A percentile compares a stretch with the other conserved stretches of the same genome.
phyloP scores from a whole-genome alignment of 805 yeast genomes.

The Hanseniaspora hatyaiensis region DNA sequence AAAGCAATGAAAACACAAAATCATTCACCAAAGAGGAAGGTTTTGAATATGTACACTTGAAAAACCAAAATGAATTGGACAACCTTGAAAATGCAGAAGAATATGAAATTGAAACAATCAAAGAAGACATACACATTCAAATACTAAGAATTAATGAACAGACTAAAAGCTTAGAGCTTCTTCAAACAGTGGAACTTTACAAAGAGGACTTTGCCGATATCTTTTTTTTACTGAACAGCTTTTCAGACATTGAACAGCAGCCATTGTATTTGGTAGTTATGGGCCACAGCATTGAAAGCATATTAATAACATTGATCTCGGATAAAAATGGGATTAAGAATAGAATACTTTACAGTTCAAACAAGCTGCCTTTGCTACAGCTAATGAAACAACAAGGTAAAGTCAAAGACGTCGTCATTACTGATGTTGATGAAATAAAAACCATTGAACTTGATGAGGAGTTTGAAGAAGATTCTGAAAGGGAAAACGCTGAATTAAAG shows the following conservation, averaged over 20 bases:
- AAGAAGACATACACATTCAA: constrained; percentile 11
- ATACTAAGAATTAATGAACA: constrained; percentile 29
- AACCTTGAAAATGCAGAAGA: constrained; percentile 5
- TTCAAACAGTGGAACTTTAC: constrained; percentile 27
- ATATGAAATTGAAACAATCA: background rate
- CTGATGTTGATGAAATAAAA: constrained; percentile 28
- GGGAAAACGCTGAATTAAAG: constrained; percentile 24
- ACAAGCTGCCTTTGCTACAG: constrained; percentile 63
- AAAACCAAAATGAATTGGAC: constrained; percentile 1
- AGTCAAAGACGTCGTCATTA: constrained; percentile 28
- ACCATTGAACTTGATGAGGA: constrained; percentile 6
- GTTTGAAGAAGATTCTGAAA: constrained; percentile 16
- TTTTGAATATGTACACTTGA: background rate
- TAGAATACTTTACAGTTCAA: constrained; percentile 91
- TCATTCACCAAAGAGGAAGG: constrained; percentile 13
- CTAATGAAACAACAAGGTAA: constrained; percentile 50
- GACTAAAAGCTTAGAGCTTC: constrained; percentile 23
- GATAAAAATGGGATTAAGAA: constrained; percentile 68
- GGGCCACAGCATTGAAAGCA: constrained; percentile 9
- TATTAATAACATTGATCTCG: constrained; percentile 63
- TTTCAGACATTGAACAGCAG: constrained; percentile 27
- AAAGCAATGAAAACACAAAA: background rate
- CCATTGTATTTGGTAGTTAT: constrained; percentile 42
- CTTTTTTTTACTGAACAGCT: constrained; percentile 19
- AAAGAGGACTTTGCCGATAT: constrained; percentile 32